Percentiles rank a stretch among this genome's conserved stretches.
Conservation (phyloP, 495 filamentous ascomycete genomes). For the Trypethelium eluteriae region DNA sequence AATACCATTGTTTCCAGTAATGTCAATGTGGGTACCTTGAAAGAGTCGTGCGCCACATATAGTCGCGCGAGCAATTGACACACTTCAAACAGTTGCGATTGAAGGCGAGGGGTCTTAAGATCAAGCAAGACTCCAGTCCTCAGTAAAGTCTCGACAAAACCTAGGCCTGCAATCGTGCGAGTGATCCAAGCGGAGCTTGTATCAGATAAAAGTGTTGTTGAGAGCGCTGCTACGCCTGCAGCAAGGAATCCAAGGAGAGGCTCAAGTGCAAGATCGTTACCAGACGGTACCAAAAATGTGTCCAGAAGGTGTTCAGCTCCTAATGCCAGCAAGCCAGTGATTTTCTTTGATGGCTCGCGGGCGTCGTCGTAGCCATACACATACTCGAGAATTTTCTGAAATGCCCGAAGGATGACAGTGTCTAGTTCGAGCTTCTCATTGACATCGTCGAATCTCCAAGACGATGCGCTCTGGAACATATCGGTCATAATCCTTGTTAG, state of each 20-base stretch:
- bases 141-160: constrained; percentile 60
- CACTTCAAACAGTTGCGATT: constrained; percentile 71
- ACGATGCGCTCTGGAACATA: constrained; percentile 69
- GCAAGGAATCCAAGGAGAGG: constrained; percentile 66
- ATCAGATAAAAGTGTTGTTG: constrained; percentile 55
- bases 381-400: constrained; percentile 63
- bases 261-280: constrained; percentile 63
- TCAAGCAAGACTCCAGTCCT: constrained; percentile 59
- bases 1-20: constrained; percentile 70
- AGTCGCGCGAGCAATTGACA: constrained; percentile 67
- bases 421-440: constrained; percentile 58
- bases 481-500: constrained; percentile 68
- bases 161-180: constrained; percentile 57
- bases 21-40: constrained; percentile 54
- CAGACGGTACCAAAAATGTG: constrained; percentile 61
- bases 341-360: constrained; percentile 46
- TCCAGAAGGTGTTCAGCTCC: constrained; percentile 69
- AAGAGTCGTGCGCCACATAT: constrained; percentile 62
- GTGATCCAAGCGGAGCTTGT: constrained; percentile 49
- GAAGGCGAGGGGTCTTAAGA: constrained; percentile 53
- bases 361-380: constrained; percentile 63
- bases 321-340: constrained; percentile 56
- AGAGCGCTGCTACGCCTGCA: constrained; percentile 57
- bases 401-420: constrained; percentile 52
- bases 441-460: constrained; percentile 69